Conservation (phyloP, 768 basidiomycete species). For the Lentinus brumalis region DNA sequence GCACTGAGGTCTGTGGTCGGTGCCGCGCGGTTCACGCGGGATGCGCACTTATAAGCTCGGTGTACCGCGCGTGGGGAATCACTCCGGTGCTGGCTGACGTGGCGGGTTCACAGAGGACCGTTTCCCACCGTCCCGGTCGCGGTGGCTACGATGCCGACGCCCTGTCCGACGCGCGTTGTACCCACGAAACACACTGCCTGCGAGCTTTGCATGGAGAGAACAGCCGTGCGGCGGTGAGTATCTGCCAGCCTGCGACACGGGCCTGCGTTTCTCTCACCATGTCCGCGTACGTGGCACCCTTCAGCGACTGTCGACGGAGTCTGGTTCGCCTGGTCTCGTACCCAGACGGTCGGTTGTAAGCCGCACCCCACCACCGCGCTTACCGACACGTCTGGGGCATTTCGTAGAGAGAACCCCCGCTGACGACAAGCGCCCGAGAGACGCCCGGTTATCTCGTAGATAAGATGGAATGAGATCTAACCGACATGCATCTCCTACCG, state of each 20-base stretch:
- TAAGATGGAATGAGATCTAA: too few species aligned
- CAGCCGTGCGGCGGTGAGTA: slow-evolving; percentile 5
- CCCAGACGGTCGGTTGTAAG: too few species aligned
- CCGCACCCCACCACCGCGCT: too few species aligned
- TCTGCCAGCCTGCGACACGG: neutral
- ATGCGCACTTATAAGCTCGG: slow-evolving; percentile 23
- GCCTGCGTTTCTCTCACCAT: slow-evolving; percentile 3
- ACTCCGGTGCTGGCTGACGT: slow-evolving; percentile 26
- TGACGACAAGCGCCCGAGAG: too few species aligned
- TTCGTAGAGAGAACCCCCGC: too few species aligned
- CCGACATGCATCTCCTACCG: too few species aligned
- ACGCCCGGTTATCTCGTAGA: too few species aligned
- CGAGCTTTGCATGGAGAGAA: slow-evolving; percentile 12
- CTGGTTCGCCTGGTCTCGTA: neutral
- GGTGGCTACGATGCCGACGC: slow-evolving; percentile 21
- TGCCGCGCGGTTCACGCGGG: slow-evolving; percentile 1
- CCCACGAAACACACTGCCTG: slow-evolving; percentile 19
- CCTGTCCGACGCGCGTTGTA: slow-evolving; percentile 9
- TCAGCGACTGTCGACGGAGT: neutral
- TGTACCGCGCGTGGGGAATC: slow-evolving; percentile 19
- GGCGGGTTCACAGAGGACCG: slow-evolving; percentile 19
- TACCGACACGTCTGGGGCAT: too few species aligned
- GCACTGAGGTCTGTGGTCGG: neutral
- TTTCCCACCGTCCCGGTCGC: slow-evolving; percentile 28
- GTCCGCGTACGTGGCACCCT: slow-evolving; percentile 13